Base-by-base conservation (phyloP, 2,329 filamentous ascomycete genomes). In the Verticillium albo-atrum region DNA sequence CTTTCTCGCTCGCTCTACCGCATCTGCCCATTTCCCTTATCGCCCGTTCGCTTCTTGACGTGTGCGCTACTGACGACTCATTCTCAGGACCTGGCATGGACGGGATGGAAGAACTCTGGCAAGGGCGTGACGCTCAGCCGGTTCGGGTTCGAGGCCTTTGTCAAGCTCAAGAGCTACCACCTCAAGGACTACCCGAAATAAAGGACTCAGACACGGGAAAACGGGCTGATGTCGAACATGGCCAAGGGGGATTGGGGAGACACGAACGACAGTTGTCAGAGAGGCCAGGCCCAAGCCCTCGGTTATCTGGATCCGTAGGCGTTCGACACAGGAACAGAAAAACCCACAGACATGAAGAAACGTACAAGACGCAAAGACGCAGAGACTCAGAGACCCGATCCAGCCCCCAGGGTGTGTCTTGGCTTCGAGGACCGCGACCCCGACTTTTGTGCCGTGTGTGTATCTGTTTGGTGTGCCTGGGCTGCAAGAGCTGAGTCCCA, bases 71-170 rank as follows among this genome's bases (percentile, higher is more conserved):
- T 27, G 26, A 53, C 25, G n/a, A 28, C 23, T 56, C 17, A 37
- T 61, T n/a, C 55, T 57, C 67, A 94, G 90, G 92, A 96, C 74
- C 84, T 96, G 66, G 92, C 92, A n/a, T 96, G 92, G 92, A 95
- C 93, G 2, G 94, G 94, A 12, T 97, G 92, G 92, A 98, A 98
- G 80, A 92, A 97, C 73, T 97, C 92, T 62, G 94, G 94, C 64
- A 93, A 91, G 74, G 94, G 94, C 25, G 89, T 93, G 67, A 97
- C 93, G 10, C 77, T 98, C 68, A 95, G 92, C 77, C 88, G 80
- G 67, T 96, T 93, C 70, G 94, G 94, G 12, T 98, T 96, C 71
- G 94, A 97, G 68, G 91, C 96, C 72, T 98, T 97, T 71, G 89
- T 96, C 71, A 96, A 95, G 82, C 82, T 97, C 68, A 97, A 97